Evolutionary conservation across 352 stramenopile species (phyloP), one percentile per base, ranked within the genome.

Genomic region (Albugo candida): DNA sequence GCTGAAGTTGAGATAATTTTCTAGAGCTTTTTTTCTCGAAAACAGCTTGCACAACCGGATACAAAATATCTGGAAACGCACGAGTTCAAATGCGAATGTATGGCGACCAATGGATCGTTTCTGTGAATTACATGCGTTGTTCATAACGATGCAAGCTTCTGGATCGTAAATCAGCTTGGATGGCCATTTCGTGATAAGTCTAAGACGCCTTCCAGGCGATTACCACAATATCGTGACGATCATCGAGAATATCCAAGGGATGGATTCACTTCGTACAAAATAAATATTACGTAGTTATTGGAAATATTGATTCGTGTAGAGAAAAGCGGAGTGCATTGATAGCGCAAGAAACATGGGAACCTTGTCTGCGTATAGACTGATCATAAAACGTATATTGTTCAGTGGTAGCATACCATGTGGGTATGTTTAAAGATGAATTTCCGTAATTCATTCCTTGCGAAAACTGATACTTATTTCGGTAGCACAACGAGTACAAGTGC

Each of bases 391-490:
- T 40, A 38, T 55, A 6, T 24, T 64, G 0, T 41, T 61, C 41
- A 59, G 49, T 40, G 58, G 58, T 5, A 49, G 49, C 12, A 61
- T 48, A 40, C 14, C 41, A 61, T 38, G 61, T 61, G 54, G 53
- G 47, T 2, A 37, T 39, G 14, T 40, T 52, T 17, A 6, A 13
- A 5, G 43, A 14, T 37, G 45, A 54, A 18, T 61, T 61, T 39
- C 13, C 20, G 16, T 11, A 51, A 52, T 45, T 42, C 24, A 8
- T 10, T 8, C 24, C 24, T 31, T 31, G 24, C 3, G 24, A 3
- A 8, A 31, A 31, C 3, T 31, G 13, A 10, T 61, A 18, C 17
- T 50, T 1, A 49, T 61, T 17, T 52, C 31, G 5, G 51, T 60
- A 5, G 56, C 39, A 1, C 53, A 24, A 43, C 36, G 41, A 0